Evolutionary conservation across 495 filamentous ascomycete species (phyloP), one percentile per base, ranked within the genome.

Genomic region (Xylaria telfairii): DNA sequence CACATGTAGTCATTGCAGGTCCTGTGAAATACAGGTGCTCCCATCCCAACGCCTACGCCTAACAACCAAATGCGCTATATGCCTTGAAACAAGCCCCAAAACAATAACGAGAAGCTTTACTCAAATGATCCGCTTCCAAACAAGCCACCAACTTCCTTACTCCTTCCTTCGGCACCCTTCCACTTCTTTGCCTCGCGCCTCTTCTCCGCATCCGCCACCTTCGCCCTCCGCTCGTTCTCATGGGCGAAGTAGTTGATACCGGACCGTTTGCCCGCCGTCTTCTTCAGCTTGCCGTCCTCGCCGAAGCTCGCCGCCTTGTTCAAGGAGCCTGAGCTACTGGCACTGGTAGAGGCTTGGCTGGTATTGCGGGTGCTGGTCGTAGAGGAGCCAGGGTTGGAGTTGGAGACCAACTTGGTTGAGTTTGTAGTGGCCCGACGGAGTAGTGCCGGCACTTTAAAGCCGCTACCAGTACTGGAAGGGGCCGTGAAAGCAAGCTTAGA

Each of bases 221-320:
- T 83, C 4, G 83, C 85, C 69, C 84, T 83, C 72, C 89, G 80
- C 81, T 92, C 90, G 72, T 80, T 90, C 81, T 92, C 95, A 56
- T 93, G 87, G 4, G 92, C 89, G 76, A 95, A 92, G 71, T 92
- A 96, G 74, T 95, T 94, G 41, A 97, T 89, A 44, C 87, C 87
- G 3, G 82, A 85, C 39, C 78, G 78, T 74, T 86, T 87, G 44
- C 84, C 80, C 24, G 90, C 89, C 30, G 88, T 91, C 83, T 91
- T 93, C 83, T 92, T 94, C 13, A 88, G 85, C 65, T 89, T 88
- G 10, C 83, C 81, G 26, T 80, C 76, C 71, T 82, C 81, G 73
- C 85, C 71, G 74, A 74, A 72, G 74, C 81, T 69, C 42, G 76
- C 73, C 17, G 80, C 80, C 5, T 80, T 84, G 4, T 80, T 79